Conservation (phyloP, 2,329 filamentous ascomycete species). For the Pochonia chlamydosporia region DNA sequence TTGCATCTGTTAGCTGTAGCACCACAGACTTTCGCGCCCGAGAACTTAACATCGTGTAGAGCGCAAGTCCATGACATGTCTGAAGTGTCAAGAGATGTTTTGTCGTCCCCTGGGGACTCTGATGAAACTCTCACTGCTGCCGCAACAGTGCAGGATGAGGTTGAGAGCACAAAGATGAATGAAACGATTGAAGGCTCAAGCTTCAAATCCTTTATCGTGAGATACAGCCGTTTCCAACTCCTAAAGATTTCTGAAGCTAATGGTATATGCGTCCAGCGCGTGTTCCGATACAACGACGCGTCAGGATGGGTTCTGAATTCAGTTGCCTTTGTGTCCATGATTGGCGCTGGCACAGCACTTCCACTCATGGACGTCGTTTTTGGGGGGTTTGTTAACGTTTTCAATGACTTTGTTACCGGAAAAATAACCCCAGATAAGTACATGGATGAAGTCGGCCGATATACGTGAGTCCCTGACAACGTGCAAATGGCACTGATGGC, state of each 20-base stretch:
- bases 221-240: not conserved
- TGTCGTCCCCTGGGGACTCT: too few species aligned
- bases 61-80: too few species aligned
- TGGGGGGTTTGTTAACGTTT: constrained; percentile 47
- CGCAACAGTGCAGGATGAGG: too few species aligned
- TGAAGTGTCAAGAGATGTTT: too few species aligned
- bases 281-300: constrained; percentile 33
- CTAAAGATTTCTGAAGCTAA: not conserved
- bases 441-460: constrained; percentile 39
- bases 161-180: too few species aligned
- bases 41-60: too few species aligned
- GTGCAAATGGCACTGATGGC: not conserved
- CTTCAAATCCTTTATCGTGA: constrained; percentile 20
- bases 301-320: constrained; percentile 31
- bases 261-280: constrained; percentile 21
- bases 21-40: too few species aligned
- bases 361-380: constrained; percentile 57
- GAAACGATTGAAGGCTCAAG: constrained; percentile 16
- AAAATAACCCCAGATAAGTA: constrained; percentile 39
- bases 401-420: constrained; percentile 48
- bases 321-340: constrained; percentile 29
- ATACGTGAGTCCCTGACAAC: constrained; percentile 26
- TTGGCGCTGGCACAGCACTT: constrained; percentile 31
- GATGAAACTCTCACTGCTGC: too few species aligned
- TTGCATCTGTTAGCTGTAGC: too few species aligned